Base-by-base conservation (phyloP, 2,329 filamentous ascomycete genomes). In the Plenodomus biglobosus region DNA sequence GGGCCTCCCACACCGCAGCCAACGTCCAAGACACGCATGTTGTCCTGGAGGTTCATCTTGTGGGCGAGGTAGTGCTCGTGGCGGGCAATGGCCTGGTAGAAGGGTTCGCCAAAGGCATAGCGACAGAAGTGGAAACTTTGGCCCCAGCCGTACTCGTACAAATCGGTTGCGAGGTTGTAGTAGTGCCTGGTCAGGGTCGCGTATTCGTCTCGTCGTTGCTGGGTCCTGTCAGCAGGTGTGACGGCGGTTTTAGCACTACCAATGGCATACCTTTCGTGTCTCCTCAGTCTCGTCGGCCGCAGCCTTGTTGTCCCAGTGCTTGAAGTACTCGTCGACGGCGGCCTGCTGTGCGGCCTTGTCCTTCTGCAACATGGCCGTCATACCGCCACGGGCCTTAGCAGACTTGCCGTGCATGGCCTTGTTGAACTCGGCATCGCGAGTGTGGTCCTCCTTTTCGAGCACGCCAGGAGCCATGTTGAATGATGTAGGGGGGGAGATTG, bases 41-140 rank as follows among this genome's bases (percentile, higher is more conserved):
- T 85, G 68, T 92, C 86, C 73, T 87, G 84, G 68, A 99, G 85
- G 57, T 86, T 85, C 73, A 96, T 95, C 73, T 85, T 84, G 75
- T 92, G 85, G 39, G 94, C 94, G 22, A 99, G 87, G 78, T 96
- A 97, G 80, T 99, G 94, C 78, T 99, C 94, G 70, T 99, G 94
- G 50, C 94, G 88, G 59, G 92, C 90, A 75, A 97, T 92, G 53
- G 92, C 92, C 76, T 95, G 89, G 74, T 84, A 79, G 78, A 97
- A 97, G 43, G 85, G 79, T 78, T 99, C 94, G 69, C 88, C 87
- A 61, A 85, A 78, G 46, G 90, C 88, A 75, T 92, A 96, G 56
- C 92, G 90, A 78, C 90, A 95, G 82, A 99, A 97, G 77, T 99
- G 92, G 82, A 99, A 99, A 41, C 87, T 92, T 67, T 91, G 86